Evolutionary conservation across 352 stramenopile species (phyloP), one percentile per base, ranked within the genome.

Genomic region (Globisporangium splendens): DNA sequence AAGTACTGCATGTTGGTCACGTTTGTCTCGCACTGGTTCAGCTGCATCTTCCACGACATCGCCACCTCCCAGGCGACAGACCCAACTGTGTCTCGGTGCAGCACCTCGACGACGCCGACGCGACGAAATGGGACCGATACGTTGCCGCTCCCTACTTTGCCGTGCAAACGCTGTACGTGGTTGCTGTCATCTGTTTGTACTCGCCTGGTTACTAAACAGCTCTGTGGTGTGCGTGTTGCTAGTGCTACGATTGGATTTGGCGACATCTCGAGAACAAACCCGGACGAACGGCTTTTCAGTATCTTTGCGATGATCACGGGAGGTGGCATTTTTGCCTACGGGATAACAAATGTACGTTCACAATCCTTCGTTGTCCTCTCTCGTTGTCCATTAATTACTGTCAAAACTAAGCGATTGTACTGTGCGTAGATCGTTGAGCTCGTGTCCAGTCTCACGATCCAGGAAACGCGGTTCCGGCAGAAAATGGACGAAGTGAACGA

Each of bases 11-110:
- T 92, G 52, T 69, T 92, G 22, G 83, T 92, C n/a, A 82, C 64
- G 28, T 87, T 90, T 38, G 88, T 82, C 17, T 92, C 83, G 8
- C 83, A 92, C 47, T 92, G 83, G 83, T 80, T 89, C 65, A 88
- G 82, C 59, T 65, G 59, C 38, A 57, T 60, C 15, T 65, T 65
- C 51, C 59, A 60, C 35, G 59, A 44, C 43, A 65, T 65, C 38
- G 59, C 42, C 7, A 33, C 42, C 1, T 41, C 59, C 10, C 59
- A 59, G 17, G 35, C 0, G 38, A 70, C 71, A 31, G 75, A 72
- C 65, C 8, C 11, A 38, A n/a, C 42, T 53, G 43, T 33, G 47
- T 56, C 46, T 22, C 3, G 18, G 15, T 12, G 1, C 24, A 51
- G 46, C 52, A 8, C 0, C 46, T 62, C 12, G 21, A 55, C 13